Conservation (phyloP, 2,329 filamentous ascomycete species). For the Penicillium glabrum region DNA sequence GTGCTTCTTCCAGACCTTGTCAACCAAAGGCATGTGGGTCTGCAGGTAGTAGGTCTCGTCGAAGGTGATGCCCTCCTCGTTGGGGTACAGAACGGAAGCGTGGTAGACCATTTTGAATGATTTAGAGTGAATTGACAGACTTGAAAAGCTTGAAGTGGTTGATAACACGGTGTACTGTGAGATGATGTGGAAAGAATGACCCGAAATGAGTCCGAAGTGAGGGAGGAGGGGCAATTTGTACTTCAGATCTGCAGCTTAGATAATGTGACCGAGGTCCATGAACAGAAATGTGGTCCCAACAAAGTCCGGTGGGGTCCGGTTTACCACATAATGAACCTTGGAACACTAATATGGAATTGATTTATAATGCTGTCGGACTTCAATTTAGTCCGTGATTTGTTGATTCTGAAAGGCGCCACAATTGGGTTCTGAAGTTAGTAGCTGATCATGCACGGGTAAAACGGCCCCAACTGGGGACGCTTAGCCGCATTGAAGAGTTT, state of each 20-base stretch:
- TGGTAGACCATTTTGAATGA: conserved; percentile 16
- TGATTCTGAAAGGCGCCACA: neutral
- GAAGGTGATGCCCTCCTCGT: conserved; percentile 18
- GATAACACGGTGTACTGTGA: neutral
- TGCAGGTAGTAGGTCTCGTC: conserved; percentile 24
- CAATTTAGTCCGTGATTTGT: neutral
- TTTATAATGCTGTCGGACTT: neutral
- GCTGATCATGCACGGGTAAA: neutral
- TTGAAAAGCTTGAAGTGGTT: neutral
- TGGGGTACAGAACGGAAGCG: conserved; percentile 22
- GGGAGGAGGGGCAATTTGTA: neutral
- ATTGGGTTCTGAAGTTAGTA: neutral
- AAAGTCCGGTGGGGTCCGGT: neutral
- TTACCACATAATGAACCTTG: too few species aligned
- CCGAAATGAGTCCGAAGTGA: conserved; percentile 1
- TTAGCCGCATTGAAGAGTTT: neutral
- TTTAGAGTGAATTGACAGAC: neutral
- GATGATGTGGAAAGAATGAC: neutral
- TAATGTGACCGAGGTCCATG: neutral
- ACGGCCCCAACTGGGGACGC: neutral
- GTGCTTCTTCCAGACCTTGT: conserved; percentile 14
- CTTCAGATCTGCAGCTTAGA: neutral
- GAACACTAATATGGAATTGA: neutral
- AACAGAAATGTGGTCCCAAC: neutral
- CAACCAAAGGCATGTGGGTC: conserved; percentile 25